A percentile compares a stretch with the other conserved stretches of the same genome.
phyloP scores from a whole-genome alignment of 192 early-diverging fungal genomes.

The Podila minutissima region DNA sequence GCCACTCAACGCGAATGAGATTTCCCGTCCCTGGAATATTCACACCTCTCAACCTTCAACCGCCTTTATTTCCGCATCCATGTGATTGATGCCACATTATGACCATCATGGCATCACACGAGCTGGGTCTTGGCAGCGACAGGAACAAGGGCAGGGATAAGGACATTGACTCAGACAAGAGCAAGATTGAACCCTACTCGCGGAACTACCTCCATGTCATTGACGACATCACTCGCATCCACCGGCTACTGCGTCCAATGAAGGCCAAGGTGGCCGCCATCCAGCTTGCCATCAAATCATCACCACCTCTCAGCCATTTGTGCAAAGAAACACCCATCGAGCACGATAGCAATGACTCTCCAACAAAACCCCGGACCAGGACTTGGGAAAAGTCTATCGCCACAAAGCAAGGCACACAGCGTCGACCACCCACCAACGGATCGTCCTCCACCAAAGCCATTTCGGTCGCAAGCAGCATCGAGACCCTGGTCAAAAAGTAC shows the following conservation, averaged over 20 bases:
- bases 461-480: not conserved
- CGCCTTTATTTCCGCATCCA: no score
- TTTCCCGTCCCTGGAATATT: no score
- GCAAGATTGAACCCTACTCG: not conserved
- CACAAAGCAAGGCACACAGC: not conserved
- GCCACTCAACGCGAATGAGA: no score
- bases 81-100: no score
- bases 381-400: no score
- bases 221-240: slow-evolving; percentile 17
- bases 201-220: slow-evolving; percentile 34
- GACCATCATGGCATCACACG: no score
- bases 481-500: slow-evolving; percentile 23
- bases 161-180: no score
- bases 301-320: slow-evolving; percentile 24
- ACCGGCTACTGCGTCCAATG: slow-evolving; percentile 29
- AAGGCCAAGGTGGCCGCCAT: slow-evolving; percentile 41
- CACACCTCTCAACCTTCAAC: no score
- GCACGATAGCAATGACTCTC: not conserved
- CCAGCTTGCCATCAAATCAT: slow-evolving; percentile 32
- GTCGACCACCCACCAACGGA: not conserved
- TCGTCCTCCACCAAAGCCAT: not conserved
- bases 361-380: not conserved
- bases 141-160: no score
- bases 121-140: no score
- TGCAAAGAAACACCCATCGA: not conserved